Conservation (phyloP, 805 yeast species). For the Saturnispora zaruensis region DNA sequence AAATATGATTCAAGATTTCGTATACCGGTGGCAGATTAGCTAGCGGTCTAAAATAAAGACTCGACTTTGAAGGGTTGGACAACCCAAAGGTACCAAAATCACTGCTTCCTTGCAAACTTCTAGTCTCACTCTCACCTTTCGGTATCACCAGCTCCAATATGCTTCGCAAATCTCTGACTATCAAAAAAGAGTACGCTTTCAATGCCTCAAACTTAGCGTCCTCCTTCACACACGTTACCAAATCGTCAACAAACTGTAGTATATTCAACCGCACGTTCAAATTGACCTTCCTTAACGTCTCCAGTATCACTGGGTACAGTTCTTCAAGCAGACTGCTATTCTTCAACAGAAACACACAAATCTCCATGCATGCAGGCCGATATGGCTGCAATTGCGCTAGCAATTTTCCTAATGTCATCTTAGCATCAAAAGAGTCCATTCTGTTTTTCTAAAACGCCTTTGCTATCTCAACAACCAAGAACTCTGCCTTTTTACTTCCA, state of each 20-base stretch:
- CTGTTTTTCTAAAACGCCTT: background rate
- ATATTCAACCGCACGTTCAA: conserved; percentile 58
- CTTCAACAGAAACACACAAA: conserved; percentile 49
- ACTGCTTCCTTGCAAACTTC: background rate
- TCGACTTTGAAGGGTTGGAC: background rate
- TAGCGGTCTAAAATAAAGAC: conserved; percentile 18
- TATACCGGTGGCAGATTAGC: conserved; percentile 25
- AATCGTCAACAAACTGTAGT: conserved; percentile 60
- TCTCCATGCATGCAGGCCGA: conserved; percentile 38
- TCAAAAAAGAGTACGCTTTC: conserved; percentile 11
- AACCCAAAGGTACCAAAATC: background rate
- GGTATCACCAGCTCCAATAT: conserved; percentile 33
- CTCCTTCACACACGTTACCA: conserved; percentile 30
- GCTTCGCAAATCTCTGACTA: conserved; percentile 28
- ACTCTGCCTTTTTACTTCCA: background rate
- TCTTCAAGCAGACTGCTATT: conserved; percentile 57
- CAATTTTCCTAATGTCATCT: conserved; percentile 63
- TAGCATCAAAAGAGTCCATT: conserved; percentile 88
- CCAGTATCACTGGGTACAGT: conserved; percentile 57
- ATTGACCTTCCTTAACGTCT: conserved; percentile 44
- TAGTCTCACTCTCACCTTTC: background rate
- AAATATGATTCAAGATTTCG: conserved; percentile 22
- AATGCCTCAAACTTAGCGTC: conserved; percentile 13
- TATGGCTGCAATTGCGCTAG: conserved; percentile 61
- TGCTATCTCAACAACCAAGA: background rate